These are phyloP conservation scores for Tinospora cordifolia DNA, from an alignment of 164 flowering plant species.

Conservation along the genomic window DNA sequence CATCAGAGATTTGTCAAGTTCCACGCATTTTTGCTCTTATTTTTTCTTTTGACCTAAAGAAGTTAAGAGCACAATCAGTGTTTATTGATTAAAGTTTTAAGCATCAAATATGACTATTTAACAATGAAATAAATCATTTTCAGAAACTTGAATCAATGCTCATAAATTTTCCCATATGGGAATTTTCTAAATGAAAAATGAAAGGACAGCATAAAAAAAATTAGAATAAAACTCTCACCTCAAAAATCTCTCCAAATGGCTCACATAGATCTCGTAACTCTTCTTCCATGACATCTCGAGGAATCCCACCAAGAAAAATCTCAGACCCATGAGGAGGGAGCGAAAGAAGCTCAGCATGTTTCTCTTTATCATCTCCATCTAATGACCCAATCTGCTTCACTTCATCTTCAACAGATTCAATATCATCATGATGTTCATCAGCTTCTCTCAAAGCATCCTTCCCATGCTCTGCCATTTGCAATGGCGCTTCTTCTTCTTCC, in stretches of 20 bases:
- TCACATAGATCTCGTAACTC: conserved; percentile 74
- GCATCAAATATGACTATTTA: too few relatives aligned
- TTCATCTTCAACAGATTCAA: conserved; percentile 34
- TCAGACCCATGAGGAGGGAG: conserved; percentile 97
- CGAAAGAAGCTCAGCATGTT: conserved; percentile 72
- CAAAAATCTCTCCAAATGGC: conserved; percentile 61
- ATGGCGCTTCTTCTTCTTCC: conserved; percentile 39
- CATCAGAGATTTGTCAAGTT: too few relatives aligned
- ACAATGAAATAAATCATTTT: too few relatives aligned
- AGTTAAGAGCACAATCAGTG: too few relatives aligned
- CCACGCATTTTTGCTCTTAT: too few relatives aligned
- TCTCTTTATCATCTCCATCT: conserved; percentile 42
- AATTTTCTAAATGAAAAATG: not conserved
- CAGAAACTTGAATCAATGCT: too few relatives aligned
- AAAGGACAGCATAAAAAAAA: not conserved
- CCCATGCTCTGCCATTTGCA: conserved; percentile 23
- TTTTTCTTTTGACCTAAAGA: too few relatives aligned
- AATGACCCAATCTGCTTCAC: conserved; percentile 30
- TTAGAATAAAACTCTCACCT: conserved; percentile 36
- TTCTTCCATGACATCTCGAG: conserved; percentile 66
- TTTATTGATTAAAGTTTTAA: too few relatives aligned
- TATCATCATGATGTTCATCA: conserved; percentile 23
- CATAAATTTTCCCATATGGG: not conserved
- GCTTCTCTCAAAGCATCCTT: conserved; percentile 32
- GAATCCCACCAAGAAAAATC: conserved; percentile 88